phyloP scores from a whole-genome alignment of 2,329 filamentous ascomycete species.

The Colletotrichum costaricense region DNA sequence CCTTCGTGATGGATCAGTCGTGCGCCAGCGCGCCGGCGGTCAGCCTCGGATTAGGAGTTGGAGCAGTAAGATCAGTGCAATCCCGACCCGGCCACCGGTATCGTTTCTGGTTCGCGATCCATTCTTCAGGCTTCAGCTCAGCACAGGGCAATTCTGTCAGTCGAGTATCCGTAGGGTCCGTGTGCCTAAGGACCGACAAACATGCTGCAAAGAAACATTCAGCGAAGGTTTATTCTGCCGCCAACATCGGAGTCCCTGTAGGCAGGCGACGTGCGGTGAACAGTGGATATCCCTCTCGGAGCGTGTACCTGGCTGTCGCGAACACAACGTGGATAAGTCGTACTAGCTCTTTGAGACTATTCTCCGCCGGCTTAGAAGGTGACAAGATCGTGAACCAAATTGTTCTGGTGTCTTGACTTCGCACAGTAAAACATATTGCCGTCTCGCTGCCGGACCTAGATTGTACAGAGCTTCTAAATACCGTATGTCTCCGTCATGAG shows the following conservation, averaged over 20 bases:
- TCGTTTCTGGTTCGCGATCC: slow-evolving; percentile 10
- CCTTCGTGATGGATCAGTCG: slow-evolving; percentile 4
- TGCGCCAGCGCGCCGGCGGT: not conserved
- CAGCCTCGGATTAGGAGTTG: slow-evolving; percentile 19
- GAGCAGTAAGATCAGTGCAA: slow-evolving; percentile 14
- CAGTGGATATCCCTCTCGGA: slow-evolving; percentile 26
- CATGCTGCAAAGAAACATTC: not conserved
- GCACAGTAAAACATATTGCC: not conserved
- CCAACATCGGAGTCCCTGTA: slow-evolving; percentile 31
- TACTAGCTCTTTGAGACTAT: slow-evolving; percentile 19
- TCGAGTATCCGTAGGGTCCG: slow-evolving; percentile 12
- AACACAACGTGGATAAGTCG: slow-evolving; percentile 20
- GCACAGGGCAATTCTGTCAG: slow-evolving; percentile 21
- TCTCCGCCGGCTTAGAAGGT: slow-evolving; percentile 16
- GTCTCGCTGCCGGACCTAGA: slow-evolving; percentile 9
- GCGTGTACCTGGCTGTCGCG: slow-evolving; percentile 11
- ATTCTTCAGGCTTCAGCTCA: slow-evolving; percentile 7
- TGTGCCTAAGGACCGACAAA: slow-evolving; percentile 1
- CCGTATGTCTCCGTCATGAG: slow-evolving; percentile 15
- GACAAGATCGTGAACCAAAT: slow-evolving; percentile 21
- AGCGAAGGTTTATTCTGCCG: slow-evolving; percentile 20
- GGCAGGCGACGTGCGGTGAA: slow-evolving; percentile 32
- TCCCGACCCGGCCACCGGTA: slow-evolving; percentile 18
- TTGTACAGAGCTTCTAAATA: slow-evolving; percentile 9
- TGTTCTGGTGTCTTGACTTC: not conserved